Conservation (phyloP, 1,139 yeast genomes). For the Wickerhamomyces sp. region DNA sequence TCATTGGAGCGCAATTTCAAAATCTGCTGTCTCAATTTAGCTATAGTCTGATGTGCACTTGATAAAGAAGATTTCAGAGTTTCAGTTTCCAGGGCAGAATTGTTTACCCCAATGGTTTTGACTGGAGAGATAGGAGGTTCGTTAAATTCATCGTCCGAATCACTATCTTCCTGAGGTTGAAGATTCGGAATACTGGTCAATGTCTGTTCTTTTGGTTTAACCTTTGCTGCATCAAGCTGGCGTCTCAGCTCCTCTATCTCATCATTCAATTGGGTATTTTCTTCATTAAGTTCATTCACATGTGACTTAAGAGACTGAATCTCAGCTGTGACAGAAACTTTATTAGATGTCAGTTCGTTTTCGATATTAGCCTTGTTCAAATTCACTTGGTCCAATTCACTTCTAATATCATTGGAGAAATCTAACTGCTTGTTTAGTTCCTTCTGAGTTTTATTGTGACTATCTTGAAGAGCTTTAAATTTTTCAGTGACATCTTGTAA, state of each 20-base stretch:
- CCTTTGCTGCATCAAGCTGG: constrained; percentile 16
- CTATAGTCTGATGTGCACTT: constrained; percentile 60
- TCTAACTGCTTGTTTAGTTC: constrained; percentile 27
- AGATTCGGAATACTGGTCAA: constrained; percentile 18
- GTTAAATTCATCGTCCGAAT: constrained; percentile 24
- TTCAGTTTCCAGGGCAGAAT: constrained; percentile 59
- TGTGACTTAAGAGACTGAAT: constrained; percentile 43
- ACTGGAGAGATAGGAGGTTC: constrained; percentile 36
- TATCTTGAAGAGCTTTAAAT: constrained; percentile 27
- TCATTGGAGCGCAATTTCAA: constrained; percentile 36
- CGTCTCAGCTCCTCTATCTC: constrained; percentile 34
- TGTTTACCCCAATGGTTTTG: constrained; percentile 42
- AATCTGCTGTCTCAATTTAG: constrained; percentile 48
- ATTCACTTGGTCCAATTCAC: constrained; percentile 47
- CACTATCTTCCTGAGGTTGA: constrained; percentile 20
- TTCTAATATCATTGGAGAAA: constrained; percentile 30
- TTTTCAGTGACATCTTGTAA: constrained; percentile 49
- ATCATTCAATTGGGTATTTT: constrained; percentile 51
- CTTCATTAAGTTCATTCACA: constrained; percentile 57
- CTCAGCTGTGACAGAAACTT: constrained; percentile 35
- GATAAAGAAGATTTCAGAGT: constrained; percentile 61
- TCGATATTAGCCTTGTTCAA: constrained; percentile 38
- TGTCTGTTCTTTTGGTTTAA: constrained; percentile 8
- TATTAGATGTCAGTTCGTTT: constrained; percentile 34
- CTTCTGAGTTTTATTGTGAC: constrained; percentile 32